A percentile compares a stretch with the other conserved stretches of the same genome.
Evolutionary conservation across 352 stramenopile species (phyloP).

Genomic region (Globisporangium iwayamae): DNA sequence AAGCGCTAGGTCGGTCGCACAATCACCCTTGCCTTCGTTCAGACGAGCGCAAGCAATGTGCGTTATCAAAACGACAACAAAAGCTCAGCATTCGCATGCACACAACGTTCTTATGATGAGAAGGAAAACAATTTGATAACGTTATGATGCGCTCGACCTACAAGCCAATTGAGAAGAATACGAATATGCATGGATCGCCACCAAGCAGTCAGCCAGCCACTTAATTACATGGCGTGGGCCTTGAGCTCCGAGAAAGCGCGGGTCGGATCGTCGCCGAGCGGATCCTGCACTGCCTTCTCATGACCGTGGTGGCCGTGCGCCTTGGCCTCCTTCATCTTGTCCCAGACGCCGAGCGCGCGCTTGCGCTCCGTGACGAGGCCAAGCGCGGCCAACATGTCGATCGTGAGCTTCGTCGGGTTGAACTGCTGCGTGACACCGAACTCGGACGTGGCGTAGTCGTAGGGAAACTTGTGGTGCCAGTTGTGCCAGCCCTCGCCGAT

Average conservation of each 20-base stretch:
- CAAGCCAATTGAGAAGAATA: no score
- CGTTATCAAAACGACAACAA: no score
- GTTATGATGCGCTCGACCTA: no score
- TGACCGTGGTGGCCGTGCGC: conserved; percentile 21
- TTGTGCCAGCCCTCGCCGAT: conserved; percentile 99
- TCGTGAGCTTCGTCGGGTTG: conserved; percentile 98
- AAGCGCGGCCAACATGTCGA: conserved; percentile 90
- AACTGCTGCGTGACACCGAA: conserved; percentile 95
- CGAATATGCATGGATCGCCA: no score
- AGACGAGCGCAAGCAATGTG: no score
- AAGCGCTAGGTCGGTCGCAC: no score
- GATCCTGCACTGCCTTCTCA: conserved; percentile 47
- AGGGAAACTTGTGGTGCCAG: conserved; percentile 99
- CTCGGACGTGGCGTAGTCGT: conserved; percentile 98
- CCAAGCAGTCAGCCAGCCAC: conserved; percentile 43
- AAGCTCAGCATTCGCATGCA: no score
- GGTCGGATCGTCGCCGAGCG: conserved; percentile 53
- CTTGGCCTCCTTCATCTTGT: conserved; percentile 83
- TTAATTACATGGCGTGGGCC: conserved; percentile 29
- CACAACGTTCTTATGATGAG: no score
- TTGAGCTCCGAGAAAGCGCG: conserved; percentile 66
- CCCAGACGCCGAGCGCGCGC: conserved; percentile 92
- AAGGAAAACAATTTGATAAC: no score
- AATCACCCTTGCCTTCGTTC: no score
- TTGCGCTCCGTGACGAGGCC: conserved; percentile 95